A percentile compares a stretch with the other conserved stretches of the same genome.
phyloP scores from a whole-genome alignment of 2,329 filamentous ascomycete species.

The Clathrospora elynae region DNA sequence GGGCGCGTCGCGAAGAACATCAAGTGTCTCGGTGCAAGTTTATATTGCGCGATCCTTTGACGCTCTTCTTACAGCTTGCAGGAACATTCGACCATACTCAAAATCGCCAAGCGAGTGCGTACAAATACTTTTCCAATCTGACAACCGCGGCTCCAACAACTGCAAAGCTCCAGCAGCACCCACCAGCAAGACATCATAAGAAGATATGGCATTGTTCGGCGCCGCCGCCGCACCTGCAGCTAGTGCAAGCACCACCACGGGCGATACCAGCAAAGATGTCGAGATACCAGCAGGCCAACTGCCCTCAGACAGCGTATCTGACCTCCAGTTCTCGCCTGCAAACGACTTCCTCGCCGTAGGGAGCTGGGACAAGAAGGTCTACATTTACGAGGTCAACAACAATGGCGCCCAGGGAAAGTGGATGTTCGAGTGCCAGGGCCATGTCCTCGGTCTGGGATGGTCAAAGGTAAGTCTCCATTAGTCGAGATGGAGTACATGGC shows the following conservation, averaged over 20 bases:
- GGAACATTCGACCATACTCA: neutral
- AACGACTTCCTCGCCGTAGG: slow-evolving; percentile 84
- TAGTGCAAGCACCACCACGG: slow-evolving; percentile 74
- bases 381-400: slow-evolving; percentile 90
- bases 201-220: slow-evolving; percentile 66
- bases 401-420: slow-evolving; percentile 85
- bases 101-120: slow-evolving; percentile 7
- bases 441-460: slow-evolving; percentile 84
- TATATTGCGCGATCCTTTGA: slow-evolving; percentile 6
- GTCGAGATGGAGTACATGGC: too few relatives aligned
- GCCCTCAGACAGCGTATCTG: slow-evolving; percentile 88
- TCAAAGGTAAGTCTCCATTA: slow-evolving; percentile 74
- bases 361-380: slow-evolving; percentile 97
- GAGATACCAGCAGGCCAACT: slow-evolving; percentile 67
- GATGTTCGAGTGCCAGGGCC: slow-evolving; percentile 78
- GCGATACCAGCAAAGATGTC: slow-evolving; percentile 90
- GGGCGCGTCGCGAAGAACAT: slow-evolving; percentile 23
- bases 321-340: slow-evolving; percentile 78
- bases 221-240: slow-evolving; percentile 58
- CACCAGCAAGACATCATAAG: slow-evolving; percentile 11
- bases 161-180: slow-evolving; percentile 29
- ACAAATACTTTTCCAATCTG: slow-evolving; percentile 3
- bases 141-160: slow-evolving; percentile 17
- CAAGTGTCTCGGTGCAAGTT: slow-evolving; percentile 13
- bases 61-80: neutral